Evolutionary conservation across 208 protist genomes (phyloP).

Genomic region (Tritrichomonas musculus): DNA sequence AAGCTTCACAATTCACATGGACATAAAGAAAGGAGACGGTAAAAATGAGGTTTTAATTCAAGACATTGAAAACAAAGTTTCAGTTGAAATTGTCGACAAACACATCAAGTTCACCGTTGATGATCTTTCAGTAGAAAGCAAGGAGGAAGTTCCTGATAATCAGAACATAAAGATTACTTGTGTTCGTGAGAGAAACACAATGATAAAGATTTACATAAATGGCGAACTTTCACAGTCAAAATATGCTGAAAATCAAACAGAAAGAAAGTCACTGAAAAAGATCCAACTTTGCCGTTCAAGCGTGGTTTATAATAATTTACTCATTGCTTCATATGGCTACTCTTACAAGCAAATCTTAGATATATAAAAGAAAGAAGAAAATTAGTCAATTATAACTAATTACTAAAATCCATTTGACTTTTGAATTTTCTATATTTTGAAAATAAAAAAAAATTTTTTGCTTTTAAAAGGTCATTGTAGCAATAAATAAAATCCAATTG

Average conservation of each 20-base stretch:
- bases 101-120: background rate
- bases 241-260: background rate
- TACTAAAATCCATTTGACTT: no score
- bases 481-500: no score
- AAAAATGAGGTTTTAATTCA: background rate
- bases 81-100: background rate
- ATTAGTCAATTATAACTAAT: no score
- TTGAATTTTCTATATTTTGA: no score
- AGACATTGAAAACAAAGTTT: background rate
- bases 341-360: no score
- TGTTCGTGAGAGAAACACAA: slow-evolving; percentile 20
- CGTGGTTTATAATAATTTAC: no score
- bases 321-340: no score
- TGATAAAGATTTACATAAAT: slow-evolving; percentile 14
- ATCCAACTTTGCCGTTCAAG: no score
- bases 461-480: no score
- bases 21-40: background rate
- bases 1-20: background rate
- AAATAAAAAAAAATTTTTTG: no score
- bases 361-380: no score
- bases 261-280: no score
- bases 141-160: background rate
- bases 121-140: background rate
- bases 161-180: background rate
- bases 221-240: background rate